A percentile compares a stretch with the other conserved stretches of the same genome.
phyloP scores from a whole-genome alignment of 225 moss, liverwort and hornwort genomes.

The Physcomitrium patens region DNA sequence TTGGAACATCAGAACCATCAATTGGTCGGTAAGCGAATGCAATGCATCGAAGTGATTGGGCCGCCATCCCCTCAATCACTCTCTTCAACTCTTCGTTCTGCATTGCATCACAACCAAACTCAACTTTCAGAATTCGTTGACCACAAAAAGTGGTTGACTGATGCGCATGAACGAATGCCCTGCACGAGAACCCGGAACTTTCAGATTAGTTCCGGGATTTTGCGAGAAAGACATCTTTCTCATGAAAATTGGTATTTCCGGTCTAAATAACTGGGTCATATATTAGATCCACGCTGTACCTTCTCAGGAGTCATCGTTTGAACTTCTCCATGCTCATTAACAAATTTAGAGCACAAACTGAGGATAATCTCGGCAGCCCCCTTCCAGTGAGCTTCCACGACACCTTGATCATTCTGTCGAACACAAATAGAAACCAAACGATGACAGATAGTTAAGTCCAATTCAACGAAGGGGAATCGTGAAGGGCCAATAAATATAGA shows the following conservation, averaged over 20 bases:
- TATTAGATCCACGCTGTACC: slow-evolving; percentile 26
- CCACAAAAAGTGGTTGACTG: not conserved
- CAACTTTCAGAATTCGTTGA: not conserved
- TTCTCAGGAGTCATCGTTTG: slow-evolving; percentile 52
- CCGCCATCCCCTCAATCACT: slow-evolving; percentile 91
- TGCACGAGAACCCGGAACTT: not conserved
- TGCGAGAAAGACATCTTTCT: not conserved
- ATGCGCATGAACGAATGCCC: not conserved
- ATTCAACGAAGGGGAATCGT: not conserved
- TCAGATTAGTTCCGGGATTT: too few species aligned
- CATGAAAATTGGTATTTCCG: not conserved
- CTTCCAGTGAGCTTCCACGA: slow-evolving; percentile 83
- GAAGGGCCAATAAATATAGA: not conserved
- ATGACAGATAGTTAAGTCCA: not conserved
- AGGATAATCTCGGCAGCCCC: slow-evolving; percentile 95
- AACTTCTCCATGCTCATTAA: slow-evolving; percentile 51
- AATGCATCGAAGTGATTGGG: slow-evolving; percentile 82
- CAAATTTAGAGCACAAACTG: slow-evolving; percentile 51
- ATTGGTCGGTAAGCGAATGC: slow-evolving; percentile 77
- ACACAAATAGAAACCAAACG: slow-evolving; percentile 15
- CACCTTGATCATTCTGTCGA: slow-evolving; percentile 33
- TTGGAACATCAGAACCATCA: slow-evolving; percentile 38
- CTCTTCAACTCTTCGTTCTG: slow-evolving; percentile 49
- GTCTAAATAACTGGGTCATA: not conserved
- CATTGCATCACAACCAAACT: not conserved